Base-by-base conservation (phyloP, 495 filamentous ascomycete genomes). In the Penicillium odoratum region DNA sequence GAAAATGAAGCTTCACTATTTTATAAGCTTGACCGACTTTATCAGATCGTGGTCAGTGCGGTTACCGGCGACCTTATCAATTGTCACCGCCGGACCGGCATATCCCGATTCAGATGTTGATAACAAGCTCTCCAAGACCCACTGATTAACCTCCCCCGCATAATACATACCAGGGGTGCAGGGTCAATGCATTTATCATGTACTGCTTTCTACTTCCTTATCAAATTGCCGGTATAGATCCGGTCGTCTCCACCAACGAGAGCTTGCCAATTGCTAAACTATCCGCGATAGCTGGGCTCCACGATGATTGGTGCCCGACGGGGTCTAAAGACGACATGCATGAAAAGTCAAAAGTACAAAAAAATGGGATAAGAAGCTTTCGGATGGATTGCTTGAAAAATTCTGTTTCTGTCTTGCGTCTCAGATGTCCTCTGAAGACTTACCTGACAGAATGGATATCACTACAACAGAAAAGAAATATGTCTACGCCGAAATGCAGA, bases 401-500 rank as follows among this genome's bases (percentile, higher is more conserved):
- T 48, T 31, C 1, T 15, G 33, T 48, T 31, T 6, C 9, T 30
- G 2, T 15, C 26, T 31, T 29, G 11, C 28, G n/a, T 47, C 42
- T 34, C 46, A 15, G 42, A 55, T 55, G 52, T 46, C 42, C 43
- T 47, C 15, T n/a, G 31, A 40, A 5, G 4, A 26, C 18, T 26
- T 28, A 31, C 28, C 46, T 16, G 46, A 48, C 21, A 29, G 46
- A 31, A 48, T 30, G 46, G 46, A 48, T 15, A 30, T 48, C 13
- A 48, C 28, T 13, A 8, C 28, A 7, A 1, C 36, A 5, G 51
- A 53, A 4, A 42, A 53, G 44, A 48, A 59, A 49, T 38, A 21
- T 26, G 10, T 43, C 56, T 28, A 53, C 26, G 25, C 44, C n/a
- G 56, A 53, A 50, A 53, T 59, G 50, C 38, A 33, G 13, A 59